phyloP scores from a whole-genome alignment of 345 rosid genomes.

The Bruguiera parviflora region DNA sequence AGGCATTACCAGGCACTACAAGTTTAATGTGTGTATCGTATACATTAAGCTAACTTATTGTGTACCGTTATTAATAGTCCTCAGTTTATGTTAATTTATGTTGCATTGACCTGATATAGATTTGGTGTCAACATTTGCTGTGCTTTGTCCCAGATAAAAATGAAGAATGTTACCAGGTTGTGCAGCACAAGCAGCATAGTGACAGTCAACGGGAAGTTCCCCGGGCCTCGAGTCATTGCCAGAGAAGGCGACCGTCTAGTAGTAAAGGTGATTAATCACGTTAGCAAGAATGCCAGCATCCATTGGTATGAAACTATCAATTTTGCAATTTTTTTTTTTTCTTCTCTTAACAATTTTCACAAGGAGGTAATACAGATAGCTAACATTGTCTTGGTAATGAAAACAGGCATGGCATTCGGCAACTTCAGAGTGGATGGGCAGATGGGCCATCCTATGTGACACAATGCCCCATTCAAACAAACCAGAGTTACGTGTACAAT shows the following conservation, averaged over 20 bases:
- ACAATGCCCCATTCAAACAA: constrained; percentile 70
- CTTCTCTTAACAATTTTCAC: no score
- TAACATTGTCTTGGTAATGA: background rate
- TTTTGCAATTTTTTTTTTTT: background rate
- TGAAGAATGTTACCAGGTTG: constrained; percentile 42
- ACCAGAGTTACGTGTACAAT: constrained; percentile 59
- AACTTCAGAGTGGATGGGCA: constrained; percentile 71
- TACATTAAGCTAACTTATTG: background rate
- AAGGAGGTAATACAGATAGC: no score
- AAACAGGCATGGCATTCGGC: constrained; percentile 73
- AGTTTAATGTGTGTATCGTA: constrained; percentile 43
- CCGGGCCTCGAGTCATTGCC: constrained; percentile 49
- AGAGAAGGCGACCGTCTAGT: constrained; percentile 53
- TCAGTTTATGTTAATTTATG: background rate
- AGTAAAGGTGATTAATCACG: constrained; percentile 48
- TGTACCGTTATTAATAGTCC: background rate
- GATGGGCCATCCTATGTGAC: constrained; percentile 76
- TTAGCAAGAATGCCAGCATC: constrained; percentile 44
- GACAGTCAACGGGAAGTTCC: constrained; percentile 51
- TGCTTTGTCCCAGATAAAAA: constrained; percentile 27
- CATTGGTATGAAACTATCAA: constrained; percentile 38
- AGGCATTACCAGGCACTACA: constrained; percentile 69
- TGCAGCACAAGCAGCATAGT: constrained; percentile 49
- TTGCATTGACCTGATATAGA: background rate
- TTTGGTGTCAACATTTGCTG: no score